Percentiles rank a stretch among this genome's conserved stretches.
phyloP scores from a whole-genome alignment of 2,329 filamentous ascomycete species.

The Alternaria dauci region DNA sequence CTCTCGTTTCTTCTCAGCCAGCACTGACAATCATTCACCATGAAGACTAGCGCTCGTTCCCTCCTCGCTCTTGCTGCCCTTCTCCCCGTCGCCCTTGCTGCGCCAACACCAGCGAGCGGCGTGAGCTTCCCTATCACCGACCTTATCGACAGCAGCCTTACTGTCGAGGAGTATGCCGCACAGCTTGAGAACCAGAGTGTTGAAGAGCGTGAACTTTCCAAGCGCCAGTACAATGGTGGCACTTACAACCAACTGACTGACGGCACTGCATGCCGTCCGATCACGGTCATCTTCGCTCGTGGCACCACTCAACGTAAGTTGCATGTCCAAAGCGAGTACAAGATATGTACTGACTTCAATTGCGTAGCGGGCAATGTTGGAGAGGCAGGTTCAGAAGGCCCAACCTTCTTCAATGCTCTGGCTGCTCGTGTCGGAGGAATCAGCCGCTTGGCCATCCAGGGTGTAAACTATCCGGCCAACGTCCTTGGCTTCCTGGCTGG shows the following conservation, averaged over 20 bases:
- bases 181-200: conserved; percentile 27
- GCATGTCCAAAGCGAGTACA: not conserved
- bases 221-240: conserved; percentile 32
- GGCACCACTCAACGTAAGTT: conserved; percentile 57
- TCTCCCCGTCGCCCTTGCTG: conserved; percentile 24
- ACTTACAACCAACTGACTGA: conserved; percentile 46
- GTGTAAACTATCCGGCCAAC: conserved; percentile 61
- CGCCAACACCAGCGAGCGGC: conserved; percentile 26
- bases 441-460: conserved; percentile 61
- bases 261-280: conserved; percentile 52
- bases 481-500: conserved; percentile 56
- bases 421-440: conserved; percentile 51
- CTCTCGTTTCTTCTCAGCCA: not conserved
- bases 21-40: conserved; percentile 16
- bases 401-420: conserved; percentile 60
- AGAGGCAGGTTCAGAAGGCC: conserved; percentile 53
- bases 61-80: conserved; percentile 30
- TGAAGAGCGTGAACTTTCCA: conserved; percentile 19
- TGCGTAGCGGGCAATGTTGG: conserved; percentile 59
- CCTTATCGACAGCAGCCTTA: conserved; percentile 33
- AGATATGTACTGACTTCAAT: not conserved
- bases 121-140: conserved; percentile 40
- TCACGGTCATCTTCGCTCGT: conserved; percentile 64
- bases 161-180: conserved; percentile 34
- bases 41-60: conserved; percentile 29